Percentiles rank a stretch among this genome's conserved stretches.
These are phyloP conservation scores for Trebouxia sp. DNA, from an alignment of 139 green algal genomes.

Conservation along the genomic window DNA sequence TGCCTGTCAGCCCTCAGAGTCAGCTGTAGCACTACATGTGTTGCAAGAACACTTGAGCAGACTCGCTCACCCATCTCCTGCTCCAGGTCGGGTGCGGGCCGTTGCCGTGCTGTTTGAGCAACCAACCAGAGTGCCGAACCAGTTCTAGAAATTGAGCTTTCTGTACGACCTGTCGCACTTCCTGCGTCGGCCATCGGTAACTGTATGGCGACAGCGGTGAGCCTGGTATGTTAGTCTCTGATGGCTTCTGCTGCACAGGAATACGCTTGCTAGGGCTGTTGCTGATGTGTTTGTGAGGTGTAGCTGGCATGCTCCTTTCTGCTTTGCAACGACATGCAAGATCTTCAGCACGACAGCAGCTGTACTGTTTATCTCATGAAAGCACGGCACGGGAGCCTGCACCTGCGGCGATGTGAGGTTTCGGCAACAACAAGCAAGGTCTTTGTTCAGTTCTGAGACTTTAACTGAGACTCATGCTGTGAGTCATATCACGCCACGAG, in stretches of 20 bases:
- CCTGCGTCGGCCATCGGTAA: neutral
- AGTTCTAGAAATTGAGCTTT: constrained; percentile 17
- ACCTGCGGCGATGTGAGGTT: no score
- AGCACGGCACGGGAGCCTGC: no score
- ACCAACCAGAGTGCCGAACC: constrained; percentile 34
- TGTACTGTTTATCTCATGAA: no score
- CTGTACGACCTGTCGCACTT: neutral
- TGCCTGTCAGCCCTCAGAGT: neutral
- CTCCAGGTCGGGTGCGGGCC: constrained; percentile 34
- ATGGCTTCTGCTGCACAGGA: neutral
- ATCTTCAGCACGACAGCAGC: no score
- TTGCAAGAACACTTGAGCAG: neutral
- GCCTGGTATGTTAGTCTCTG: neutral
- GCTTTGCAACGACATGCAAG: no score
- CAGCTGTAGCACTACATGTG: neutral
- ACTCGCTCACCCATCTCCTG: constrained; percentile 21
- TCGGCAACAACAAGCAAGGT: no score
- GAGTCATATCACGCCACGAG: no score
- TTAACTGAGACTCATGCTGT: no score
- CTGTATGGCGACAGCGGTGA: neutral
- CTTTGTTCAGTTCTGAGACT: no score
- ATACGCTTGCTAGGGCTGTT: neutral
- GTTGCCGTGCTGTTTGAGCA: constrained; percentile 37
- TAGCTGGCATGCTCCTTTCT: neutral
- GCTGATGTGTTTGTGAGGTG: neutral